Percentiles rank a stretch among this genome's conserved stretches.
Conservation (phyloP, 2,329 filamentous ascomycete genomes). For the Nemania serpens region DNA sequence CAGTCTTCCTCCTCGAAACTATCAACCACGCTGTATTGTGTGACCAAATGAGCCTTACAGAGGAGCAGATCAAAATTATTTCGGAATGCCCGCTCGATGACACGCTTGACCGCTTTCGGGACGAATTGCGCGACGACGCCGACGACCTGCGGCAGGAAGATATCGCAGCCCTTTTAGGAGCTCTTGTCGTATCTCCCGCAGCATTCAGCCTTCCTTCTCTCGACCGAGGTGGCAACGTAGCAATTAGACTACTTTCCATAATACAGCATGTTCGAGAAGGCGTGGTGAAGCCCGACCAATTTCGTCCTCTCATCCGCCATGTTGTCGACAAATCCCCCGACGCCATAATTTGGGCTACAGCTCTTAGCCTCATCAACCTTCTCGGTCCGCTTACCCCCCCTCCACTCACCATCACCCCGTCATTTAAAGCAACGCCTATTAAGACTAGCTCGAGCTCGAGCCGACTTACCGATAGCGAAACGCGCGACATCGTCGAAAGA, state of each 20-base stretch:
- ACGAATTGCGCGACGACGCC: slow-evolving; percentile 4
- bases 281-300: slow-evolving; percentile 5
- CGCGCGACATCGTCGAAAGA: slow-evolving; percentile 3
- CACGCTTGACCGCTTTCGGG: slow-evolving; percentile 8
- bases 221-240: slow-evolving; percentile 6
- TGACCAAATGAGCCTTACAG: no score
- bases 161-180: slow-evolving; percentile 3
- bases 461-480: slow-evolving; percentile 8
- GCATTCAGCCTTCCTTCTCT: slow-evolving; percentile 10
- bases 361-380: slow-evolving; percentile 9
- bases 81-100: slow-evolving; percentile 10
- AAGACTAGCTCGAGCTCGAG: slow-evolving; percentile 1
- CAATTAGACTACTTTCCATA: slow-evolving; percentile 19
- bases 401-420: neutral
- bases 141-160: slow-evolving; percentile 9
- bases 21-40: no score
- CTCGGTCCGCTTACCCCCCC: neutral
- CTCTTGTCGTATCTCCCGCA: neutral
- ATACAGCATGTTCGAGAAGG: neutral
- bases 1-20: no score
- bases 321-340: slow-evolving; percentile 8
- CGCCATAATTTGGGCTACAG: slow-evolving; percentile 3
- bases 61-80: no score
- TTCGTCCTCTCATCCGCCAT: slow-evolving; percentile 14
- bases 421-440: slow-evolving; percentile 7